Percentiles rank a stretch among this genome's conserved stretches.
Conservation (phyloP, 1,284 basidiomycete genomes). For the Pulchroboletus neoregius region DNA sequence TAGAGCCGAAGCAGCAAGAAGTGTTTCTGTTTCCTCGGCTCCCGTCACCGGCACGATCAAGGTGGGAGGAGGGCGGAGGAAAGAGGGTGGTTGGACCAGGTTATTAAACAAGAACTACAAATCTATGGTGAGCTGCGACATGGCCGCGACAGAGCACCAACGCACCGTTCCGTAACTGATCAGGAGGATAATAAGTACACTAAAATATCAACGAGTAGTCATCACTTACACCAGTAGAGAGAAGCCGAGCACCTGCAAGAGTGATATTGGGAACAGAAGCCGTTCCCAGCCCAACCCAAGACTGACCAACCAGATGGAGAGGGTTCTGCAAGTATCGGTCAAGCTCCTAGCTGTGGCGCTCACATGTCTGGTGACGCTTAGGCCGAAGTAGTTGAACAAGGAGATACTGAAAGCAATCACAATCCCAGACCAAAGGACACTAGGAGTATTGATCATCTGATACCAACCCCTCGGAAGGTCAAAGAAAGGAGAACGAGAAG, state of each 20-base stretch:
- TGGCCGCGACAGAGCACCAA: constrained; percentile 8
- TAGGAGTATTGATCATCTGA: constrained; percentile 80
- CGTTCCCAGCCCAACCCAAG: constrained; percentile 91
- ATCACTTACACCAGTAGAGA: constrained; percentile 74
- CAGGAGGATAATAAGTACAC: constrained; percentile 8
- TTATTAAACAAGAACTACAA: constrained; percentile 75
- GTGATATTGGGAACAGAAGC: constrained; percentile 76
- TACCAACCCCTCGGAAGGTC: constrained; percentile 87
- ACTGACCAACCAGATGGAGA: constrained; percentile 89
- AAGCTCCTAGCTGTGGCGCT: constrained; percentile 87
- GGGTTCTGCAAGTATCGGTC: constrained; percentile 94
- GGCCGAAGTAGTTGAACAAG: constrained; percentile 95
- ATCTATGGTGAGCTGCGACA: constrained; percentile 12
- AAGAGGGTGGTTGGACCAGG: constrained; percentile 60
- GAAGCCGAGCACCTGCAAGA: constrained; percentile 89
- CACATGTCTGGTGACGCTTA: constrained; percentile 88
- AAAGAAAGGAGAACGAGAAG: constrained; percentile 74
- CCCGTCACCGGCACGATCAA: constrained; percentile 32
- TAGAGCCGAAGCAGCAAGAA: constrained; percentile 43
- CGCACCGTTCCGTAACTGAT: constrained; percentile 57
- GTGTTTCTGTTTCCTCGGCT: constrained; percentile 49
- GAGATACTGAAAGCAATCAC: constrained; percentile 82
- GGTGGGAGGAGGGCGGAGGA: constrained; percentile 43
- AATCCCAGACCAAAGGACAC: constrained; percentile 75
- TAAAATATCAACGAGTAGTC: constrained; percentile 29